Base-by-base conservation (phyloP, 768 basidiomycete genomes). In the Suillus tomentosus region DNA sequence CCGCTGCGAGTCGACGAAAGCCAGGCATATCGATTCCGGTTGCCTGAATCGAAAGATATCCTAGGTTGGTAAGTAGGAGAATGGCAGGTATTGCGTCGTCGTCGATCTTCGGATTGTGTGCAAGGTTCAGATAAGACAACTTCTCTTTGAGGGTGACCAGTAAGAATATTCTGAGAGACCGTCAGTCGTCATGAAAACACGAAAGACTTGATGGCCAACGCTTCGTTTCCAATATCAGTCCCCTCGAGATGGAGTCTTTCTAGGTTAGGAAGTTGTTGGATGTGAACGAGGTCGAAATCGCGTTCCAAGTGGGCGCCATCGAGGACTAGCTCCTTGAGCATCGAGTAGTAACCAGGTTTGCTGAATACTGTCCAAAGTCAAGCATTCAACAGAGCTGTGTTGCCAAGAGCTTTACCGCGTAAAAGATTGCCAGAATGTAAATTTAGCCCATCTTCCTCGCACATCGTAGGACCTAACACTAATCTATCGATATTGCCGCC, bases 201-300 rank as follows among this genome's bases (percentile, higher is more conserved):
- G n/a, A 27, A 42, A 43, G 59, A 11, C 48, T 60, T 24, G 59
- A 43, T 27, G 39, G 22, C 69, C 83, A 56, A 88, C 88, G 82
- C 84, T 80, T 89, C 87, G 67, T 89, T 86, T 45, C 83, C 79
- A 40, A 89, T 83, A 13, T 81, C 79, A 10, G 87, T 87, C 63
- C 82, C 79, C 68, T 82, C 80, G 24, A 88, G 73, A 45, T 77
- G 70, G 39, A 89, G 76, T 14, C 71, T 76, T 5, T 79, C 71
- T 13, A 89, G 79, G 54, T 76, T 79, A 4, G 83, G 85, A 17
- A 89, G 80, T 64, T 82, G 82, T 62, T 85, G 83, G 24, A 89
- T 80, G 62, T 83, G 74, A 15, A 77, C 72, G 19, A 90, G 69
- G 65, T 86, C 84, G 51, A 78, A 77, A 67, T 87, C 82, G 36